These are phyloP conservation scores for Pueraria montana DNA, from an alignment of 306 rosid genomes.

Conservation along the genomic window DNA sequence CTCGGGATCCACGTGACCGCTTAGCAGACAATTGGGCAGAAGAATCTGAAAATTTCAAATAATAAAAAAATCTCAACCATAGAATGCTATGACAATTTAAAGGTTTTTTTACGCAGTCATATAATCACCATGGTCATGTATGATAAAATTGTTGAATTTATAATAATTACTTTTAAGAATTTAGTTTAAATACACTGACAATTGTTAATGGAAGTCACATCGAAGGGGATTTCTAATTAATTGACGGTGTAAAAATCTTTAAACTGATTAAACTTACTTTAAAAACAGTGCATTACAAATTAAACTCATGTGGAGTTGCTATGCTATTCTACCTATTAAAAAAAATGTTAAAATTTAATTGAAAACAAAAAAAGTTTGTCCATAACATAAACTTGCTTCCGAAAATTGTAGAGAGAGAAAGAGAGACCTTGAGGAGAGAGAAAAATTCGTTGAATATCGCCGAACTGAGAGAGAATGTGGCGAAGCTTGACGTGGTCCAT, in stretches of 20 bases:
- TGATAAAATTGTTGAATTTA: too few relatives aligned
- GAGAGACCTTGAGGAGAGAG: constrained; percentile 69
- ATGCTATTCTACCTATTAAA: not conserved
- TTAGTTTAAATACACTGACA: not conserved
- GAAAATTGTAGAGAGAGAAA: not conserved
- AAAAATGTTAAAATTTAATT: not conserved
- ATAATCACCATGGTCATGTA: not conserved
- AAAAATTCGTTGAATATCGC: constrained; percentile 77
- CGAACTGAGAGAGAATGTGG: constrained; percentile 75
- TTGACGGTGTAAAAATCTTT: too few relatives aligned
- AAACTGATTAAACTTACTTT: too few relatives aligned
- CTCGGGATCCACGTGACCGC: constrained; percentile 63
- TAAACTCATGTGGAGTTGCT: not conserved
- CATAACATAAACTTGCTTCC: too few relatives aligned
- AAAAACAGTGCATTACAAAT: too few relatives aligned
- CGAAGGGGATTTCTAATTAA: too few relatives aligned
- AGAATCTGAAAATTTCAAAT: constrained; percentile 53
- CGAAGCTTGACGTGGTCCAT: constrained; percentile 84
- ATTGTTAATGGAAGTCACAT: too few relatives aligned
- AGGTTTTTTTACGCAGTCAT: not conserved
- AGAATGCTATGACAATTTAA: not conserved
- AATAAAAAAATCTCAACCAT: not conserved
- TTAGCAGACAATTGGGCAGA: constrained; percentile 54
- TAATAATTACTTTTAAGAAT: not conserved
- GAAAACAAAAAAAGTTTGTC: not conserved